phyloP scores from a whole-genome alignment of 225 moss, liverwort and hornwort species.

The Pleurozium schreberi region DNA sequence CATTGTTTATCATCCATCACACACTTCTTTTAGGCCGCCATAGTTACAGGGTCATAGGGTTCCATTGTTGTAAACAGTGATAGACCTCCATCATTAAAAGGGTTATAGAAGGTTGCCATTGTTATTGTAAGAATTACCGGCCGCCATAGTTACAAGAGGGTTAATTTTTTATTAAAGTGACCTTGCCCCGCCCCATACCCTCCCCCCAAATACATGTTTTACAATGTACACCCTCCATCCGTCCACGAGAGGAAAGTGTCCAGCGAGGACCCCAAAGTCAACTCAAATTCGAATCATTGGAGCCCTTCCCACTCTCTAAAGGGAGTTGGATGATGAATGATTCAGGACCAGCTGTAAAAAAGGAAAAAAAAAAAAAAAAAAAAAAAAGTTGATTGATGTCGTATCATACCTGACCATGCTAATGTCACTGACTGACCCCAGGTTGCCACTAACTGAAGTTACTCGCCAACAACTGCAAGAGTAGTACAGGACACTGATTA shows the following conservation, averaged over 20 bases:
- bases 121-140: too few relatives aligned
- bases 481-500: background rate
- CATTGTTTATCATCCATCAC: background rate
- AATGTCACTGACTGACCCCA: background rate
- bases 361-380: too few relatives aligned
- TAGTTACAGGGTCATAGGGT: background rate
- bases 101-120: too few relatives aligned
- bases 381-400: background rate
- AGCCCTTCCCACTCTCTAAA: background rate
- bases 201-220: background rate
- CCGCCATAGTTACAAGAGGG: background rate
- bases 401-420: background rate
- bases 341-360: background rate
- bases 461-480: background rate
- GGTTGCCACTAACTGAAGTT: background rate
- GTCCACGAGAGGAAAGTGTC: background rate
- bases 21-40: background rate
- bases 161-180: background rate
- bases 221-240: background rate
- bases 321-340: background rate
- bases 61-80: too few relatives aligned
- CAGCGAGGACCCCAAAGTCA: background rate
- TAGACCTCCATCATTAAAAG: too few relatives aligned
- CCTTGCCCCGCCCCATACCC: too few relatives aligned
- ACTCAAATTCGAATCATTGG: background rate